phyloP scores from a whole-genome alignment of 2,329 filamentous ascomycete genomes.

The Escovopsis weberi region DNA sequence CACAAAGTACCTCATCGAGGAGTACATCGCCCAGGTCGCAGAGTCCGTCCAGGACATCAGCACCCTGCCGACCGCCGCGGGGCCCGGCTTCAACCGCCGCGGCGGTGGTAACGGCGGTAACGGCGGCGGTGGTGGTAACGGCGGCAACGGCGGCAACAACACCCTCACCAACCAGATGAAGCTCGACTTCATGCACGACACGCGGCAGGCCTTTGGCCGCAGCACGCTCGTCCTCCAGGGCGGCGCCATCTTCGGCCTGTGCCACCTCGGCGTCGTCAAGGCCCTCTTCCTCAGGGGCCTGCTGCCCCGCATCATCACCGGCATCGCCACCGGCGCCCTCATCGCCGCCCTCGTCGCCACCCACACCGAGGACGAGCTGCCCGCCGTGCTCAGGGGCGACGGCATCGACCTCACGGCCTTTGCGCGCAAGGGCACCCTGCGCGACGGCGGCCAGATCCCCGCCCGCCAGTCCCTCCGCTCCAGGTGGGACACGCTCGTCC shows the following conservation, averaged over 20 bases:
- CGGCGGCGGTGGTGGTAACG: no score
- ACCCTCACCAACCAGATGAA: constrained; percentile 59
- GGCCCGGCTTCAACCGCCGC: constrained; percentile 5
- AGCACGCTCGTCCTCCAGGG: constrained; percentile 79
- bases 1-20: constrained; percentile 80
- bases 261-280: constrained; percentile 81
- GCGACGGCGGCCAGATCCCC: constrained; percentile 17
- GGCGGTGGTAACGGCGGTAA: no score
- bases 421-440: constrained; percentile 22
- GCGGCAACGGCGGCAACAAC: constrained; percentile 6
- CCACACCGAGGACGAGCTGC: constrained; percentile 73
- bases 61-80: constrained; percentile 34
- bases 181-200: constrained; percentile 74
- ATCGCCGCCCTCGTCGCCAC: constrained; percentile 81
- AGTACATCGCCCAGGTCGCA: constrained; percentile 78
- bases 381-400: constrained; percentile 60
- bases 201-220: constrained; percentile 74
- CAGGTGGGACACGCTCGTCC: constrained; percentile 43
- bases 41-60: constrained; percentile 67
- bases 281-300: constrained; percentile 68
- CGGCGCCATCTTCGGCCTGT: constrained; percentile 81
- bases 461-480: constrained; percentile 25
- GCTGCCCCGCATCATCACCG: constrained; percentile 79
- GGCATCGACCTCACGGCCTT: constrained; percentile 77
- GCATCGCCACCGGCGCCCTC: constrained; percentile 77